These are phyloP conservation scores for Fomitopsis betulina DNA, from an alignment of 1,284 basidiomycete species.

Conservation along the genomic window DNA sequence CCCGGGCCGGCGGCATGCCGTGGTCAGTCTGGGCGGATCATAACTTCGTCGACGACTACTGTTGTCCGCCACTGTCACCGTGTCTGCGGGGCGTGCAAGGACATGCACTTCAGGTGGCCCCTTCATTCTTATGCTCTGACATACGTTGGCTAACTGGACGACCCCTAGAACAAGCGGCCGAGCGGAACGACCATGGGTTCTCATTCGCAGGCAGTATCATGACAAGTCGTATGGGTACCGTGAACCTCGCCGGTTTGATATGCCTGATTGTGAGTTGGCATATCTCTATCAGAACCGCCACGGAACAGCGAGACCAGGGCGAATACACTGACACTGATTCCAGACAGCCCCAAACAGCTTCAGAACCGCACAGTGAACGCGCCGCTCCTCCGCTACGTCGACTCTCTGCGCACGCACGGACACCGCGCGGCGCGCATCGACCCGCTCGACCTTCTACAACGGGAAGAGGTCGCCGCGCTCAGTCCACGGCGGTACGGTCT, in stretches of 20 bases:
- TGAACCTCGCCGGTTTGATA: constrained; percentile 54
- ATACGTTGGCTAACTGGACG: neutral
- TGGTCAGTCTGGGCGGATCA: too few species aligned
- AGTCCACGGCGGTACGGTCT: constrained; percentile 78
- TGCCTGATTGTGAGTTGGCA: constrained; percentile 71
- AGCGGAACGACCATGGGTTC: neutral
- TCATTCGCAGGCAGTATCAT: constrained; percentile 46
- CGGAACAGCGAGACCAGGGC: too few species aligned
- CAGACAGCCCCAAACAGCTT: constrained; percentile 74
- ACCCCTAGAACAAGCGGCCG: neutral
- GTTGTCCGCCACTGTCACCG: neutral
- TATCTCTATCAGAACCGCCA: neutral
- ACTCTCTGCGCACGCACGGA: constrained; percentile 76
- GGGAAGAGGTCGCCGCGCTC: constrained; percentile 81
- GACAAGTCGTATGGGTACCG: constrained; percentile 83
- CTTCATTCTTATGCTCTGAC: neutral
- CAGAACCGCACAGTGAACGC: constrained; percentile 75
- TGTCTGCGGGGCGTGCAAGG: neutral
- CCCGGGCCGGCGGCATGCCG: too few species aligned
- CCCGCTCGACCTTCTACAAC: constrained; percentile 80
- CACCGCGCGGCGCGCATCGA: constrained; percentile 82
- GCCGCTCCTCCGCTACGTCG: constrained; percentile 80
- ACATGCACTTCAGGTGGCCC: neutral
- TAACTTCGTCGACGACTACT: too few species aligned
- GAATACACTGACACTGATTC: neutral